Evolutionary conservation across 2,329 filamentous ascomycete species (phyloP).

Genomic region (Sporothrix schenckii): DNA sequence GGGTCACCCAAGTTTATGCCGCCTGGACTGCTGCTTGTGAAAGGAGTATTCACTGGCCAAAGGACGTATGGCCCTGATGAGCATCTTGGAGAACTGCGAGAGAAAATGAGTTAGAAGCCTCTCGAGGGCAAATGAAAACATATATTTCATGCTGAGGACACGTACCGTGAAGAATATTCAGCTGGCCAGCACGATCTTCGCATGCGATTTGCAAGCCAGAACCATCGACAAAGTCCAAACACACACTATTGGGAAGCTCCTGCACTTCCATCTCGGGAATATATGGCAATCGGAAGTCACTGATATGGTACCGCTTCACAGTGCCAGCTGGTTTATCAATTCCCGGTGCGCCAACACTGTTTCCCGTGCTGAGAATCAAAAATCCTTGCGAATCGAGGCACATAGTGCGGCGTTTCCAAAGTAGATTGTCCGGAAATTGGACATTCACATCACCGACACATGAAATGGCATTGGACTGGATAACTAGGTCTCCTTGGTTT

Average conservation of each 20-base stretch:
- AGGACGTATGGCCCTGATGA: slow-evolving; percentile 44
- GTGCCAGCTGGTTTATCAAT: slow-evolving; percentile 53
- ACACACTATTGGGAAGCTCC: slow-evolving; percentile 85
- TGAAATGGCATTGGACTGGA: slow-evolving; percentile 56
- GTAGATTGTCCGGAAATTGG: slow-evolving; percentile 91
- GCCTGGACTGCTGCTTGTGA: not conserved
- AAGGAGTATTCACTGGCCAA: slow-evolving; percentile 40
- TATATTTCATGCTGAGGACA: slow-evolving; percentile 33
- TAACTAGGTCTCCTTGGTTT: slow-evolving; percentile 34
- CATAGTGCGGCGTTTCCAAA: slow-evolving; percentile 94
- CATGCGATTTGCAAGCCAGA: slow-evolving; percentile 67
- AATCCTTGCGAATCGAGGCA: slow-evolving; percentile 82
- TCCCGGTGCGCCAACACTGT: slow-evolving; percentile 51
- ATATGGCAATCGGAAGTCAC: slow-evolving; percentile 77
- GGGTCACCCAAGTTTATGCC: not conserved
- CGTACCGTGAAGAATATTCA: slow-evolving; percentile 58
- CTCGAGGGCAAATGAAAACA: not conserved
- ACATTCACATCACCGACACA: slow-evolving; percentile 91
- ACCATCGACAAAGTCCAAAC: slow-evolving; percentile 63
- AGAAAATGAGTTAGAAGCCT: not conserved
- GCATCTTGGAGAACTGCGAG: slow-evolving; percentile 49
- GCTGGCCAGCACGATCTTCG: slow-evolving; percentile 62
- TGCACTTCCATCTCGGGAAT: slow-evolving; percentile 88
- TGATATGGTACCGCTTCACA: slow-evolving; percentile 80
- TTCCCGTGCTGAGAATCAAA: slow-evolving; percentile 74